These are phyloP conservation scores for Monilinia polystroma DNA, from an alignment of 2,329 filamentous ascomycete genomes.

Conservation along the genomic window DNA sequence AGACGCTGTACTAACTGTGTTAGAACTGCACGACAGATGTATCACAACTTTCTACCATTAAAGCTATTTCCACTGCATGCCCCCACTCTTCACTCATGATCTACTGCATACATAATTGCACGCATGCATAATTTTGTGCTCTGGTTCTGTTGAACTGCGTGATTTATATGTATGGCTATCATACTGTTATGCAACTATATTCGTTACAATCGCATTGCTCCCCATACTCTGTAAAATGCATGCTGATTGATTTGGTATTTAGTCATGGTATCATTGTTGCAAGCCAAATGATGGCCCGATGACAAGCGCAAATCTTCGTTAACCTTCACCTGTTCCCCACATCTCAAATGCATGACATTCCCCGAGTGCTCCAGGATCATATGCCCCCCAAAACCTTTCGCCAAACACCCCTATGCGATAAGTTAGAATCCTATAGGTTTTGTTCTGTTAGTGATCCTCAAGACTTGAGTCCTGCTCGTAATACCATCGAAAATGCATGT, in stretches of 20 bases:
- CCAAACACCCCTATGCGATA: slow-evolving; percentile 10
- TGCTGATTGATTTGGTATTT: not conserved
- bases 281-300: not conserved
- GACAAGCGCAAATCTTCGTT: slow-evolving; percentile 15
- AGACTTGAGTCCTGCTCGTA: slow-evolving; percentile 38
- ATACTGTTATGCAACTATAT: not conserved
- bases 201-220: not conserved
- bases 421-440: slow-evolving; percentile 21
- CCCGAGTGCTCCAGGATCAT: not conserved
- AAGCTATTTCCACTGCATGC: not conserved
- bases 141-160: not conserved
- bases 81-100: not conserved
- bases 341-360: not conserved
- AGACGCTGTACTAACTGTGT: slow-evolving; percentile 7
- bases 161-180: slow-evolving; percentile 3
- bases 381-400: not conserved
- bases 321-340: not conserved
- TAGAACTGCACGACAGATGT: slow-evolving; percentile 16
- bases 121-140: not conserved
- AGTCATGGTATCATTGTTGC: not conserved
- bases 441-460: slow-evolving; percentile 31
- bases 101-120: not conserved
- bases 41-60: not conserved
- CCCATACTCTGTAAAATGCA: not conserved
- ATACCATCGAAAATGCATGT: slow-evolving; percentile 71